Percentiles rank a stretch among this genome's conserved stretches.
These are phyloP conservation scores for Brettanomyces custersianus DNA, from an alignment of 805 yeast species.

Conservation along the genomic window DNA sequence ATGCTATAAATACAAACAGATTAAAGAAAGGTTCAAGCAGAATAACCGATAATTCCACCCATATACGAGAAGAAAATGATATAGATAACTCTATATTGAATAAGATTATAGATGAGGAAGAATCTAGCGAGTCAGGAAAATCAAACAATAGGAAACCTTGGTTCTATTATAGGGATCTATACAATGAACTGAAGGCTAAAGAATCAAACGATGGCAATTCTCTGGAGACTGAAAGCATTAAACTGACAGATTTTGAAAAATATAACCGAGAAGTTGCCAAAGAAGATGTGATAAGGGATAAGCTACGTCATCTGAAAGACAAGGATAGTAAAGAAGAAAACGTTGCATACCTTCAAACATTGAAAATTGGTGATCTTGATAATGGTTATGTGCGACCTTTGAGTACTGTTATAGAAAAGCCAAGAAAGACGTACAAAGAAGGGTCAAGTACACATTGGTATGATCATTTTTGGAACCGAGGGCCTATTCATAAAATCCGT, in stretches of 20 bases:
- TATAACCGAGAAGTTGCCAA: slow-evolving; percentile 18
- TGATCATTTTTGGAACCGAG: background rate
- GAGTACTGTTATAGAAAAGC: background rate
- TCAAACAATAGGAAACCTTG: slow-evolving; percentile 7
- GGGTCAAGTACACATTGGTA: background rate
- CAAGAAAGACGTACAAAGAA: background rate
- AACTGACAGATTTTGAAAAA: slow-evolving; percentile 21
- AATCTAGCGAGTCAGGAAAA: slow-evolving; percentile 1
- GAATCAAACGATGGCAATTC: background rate
- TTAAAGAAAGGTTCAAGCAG: too few species aligned
- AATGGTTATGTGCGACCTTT: slow-evolving; percentile 10
- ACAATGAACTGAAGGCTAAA: slow-evolving; percentile 11
- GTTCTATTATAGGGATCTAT: slow-evolving; percentile 17
- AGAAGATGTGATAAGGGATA: slow-evolving; percentile 19
- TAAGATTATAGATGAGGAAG: slow-evolving; percentile 15
- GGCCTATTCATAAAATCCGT: too few species aligned
- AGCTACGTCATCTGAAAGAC: slow-evolving; percentile 8
- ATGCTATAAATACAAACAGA: too few species aligned
- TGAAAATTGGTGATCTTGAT: slow-evolving; percentile 16
- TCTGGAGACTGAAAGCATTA: slow-evolving; percentile 1
- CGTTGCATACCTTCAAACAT: slow-evolving; percentile 9
- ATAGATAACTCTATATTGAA: slow-evolving; percentile 16
- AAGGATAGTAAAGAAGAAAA: slow-evolving; percentile 2
- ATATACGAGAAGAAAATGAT: background rate
- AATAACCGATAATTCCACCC: too few species aligned